A percentile compares a stretch with the other conserved stretches of the same genome.
phyloP scores from a whole-genome alignment of 2,329 filamentous ascomycete species.

The Aspergillus sp. region DNA sequence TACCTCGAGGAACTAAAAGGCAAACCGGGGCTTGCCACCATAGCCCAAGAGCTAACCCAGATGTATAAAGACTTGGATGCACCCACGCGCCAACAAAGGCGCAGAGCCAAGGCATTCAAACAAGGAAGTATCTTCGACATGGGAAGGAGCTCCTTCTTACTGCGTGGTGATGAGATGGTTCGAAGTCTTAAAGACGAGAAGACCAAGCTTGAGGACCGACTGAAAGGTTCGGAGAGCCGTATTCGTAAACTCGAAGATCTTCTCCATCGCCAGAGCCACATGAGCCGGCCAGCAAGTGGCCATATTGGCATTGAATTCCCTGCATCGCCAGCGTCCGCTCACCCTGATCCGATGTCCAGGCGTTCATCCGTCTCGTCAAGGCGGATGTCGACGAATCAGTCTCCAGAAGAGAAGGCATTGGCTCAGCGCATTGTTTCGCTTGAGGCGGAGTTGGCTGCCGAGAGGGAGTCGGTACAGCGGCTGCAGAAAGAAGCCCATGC shows the following conservation, averaged over 20 bases:
- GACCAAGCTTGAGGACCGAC: slow-evolving; percentile 61
- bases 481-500: slow-evolving; percentile 64
- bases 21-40: slow-evolving; percentile 57
- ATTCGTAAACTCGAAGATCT: slow-evolving; percentile 88
- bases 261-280: slow-evolving; percentile 69
- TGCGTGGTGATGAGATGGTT: slow-evolving; percentile 78
- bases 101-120: slow-evolving; percentile 87
- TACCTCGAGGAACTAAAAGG: slow-evolving; percentile 62
- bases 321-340: slow-evolving; percentile 35
- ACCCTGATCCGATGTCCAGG: slow-evolving; percentile 42
- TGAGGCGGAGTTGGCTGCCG: slow-evolving; percentile 69
- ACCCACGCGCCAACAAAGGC: slow-evolving; percentile 79
- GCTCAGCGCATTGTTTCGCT: slow-evolving; percentile 58
- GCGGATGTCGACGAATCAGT: slow-evolving; percentile 55
- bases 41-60: slow-evolving; percentile 67
- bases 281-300: slow-evolving; percentile 48
- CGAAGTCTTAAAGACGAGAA: slow-evolving; percentile 78
- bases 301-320: slow-evolving; percentile 41
- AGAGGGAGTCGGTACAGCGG: slow-evolving; percentile 60
- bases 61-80: slow-evolving; percentile 71
- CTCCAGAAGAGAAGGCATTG: slow-evolving; percentile 54
- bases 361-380: slow-evolving; percentile 56
- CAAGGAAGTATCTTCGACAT: slow-evolving; percentile 93
- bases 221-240: slow-evolving; percentile 80
- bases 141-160: slow-evolving; percentile 75